phyloP scores from a whole-genome alignment of 345 rosid genomes.

The Barbarea vulgaris region DNA sequence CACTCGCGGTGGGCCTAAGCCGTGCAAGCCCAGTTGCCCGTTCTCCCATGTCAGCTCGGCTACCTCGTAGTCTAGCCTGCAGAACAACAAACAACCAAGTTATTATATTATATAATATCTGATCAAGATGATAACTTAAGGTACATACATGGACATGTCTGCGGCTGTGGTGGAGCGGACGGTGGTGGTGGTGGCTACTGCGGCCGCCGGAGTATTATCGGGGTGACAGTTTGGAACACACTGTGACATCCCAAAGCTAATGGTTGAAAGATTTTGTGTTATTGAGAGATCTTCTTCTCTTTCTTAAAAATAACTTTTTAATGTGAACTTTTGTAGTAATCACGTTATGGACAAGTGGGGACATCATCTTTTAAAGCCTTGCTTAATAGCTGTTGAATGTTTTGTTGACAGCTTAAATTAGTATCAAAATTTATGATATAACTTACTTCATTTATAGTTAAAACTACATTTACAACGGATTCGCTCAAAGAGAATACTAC shows the following conservation, averaged over 20 bases:
- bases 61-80: slow-evolving; percentile 77
- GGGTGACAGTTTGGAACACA: slow-evolving; percentile 84
- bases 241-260: slow-evolving; percentile 60
- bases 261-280: not conserved
- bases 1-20: slow-evolving; percentile 62
- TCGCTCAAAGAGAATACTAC: not conserved
- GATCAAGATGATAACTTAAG: not conserved
- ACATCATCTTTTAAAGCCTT: slow-evolving; percentile 15
- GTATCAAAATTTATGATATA: not conserved
- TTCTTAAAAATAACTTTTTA: slow-evolving; percentile 14
- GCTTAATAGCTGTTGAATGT: slow-evolving; percentile 16
- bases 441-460: not conserved
- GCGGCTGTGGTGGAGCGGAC: slow-evolving; percentile 47
- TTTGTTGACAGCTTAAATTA: slow-evolving; percentile 10
- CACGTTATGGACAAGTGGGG: slow-evolving; percentile 35
- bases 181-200: slow-evolving; percentile 24
- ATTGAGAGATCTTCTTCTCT: slow-evolving; percentile 21
- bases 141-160: slow-evolving; percentile 54
- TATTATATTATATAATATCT: not conserved
- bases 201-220: slow-evolving; percentile 46
- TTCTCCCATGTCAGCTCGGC: slow-evolving; percentile 98
- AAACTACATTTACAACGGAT: not conserved
- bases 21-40: slow-evolving; percentile 83
- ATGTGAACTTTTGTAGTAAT: slow-evolving; percentile 31
- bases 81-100: not conserved